Evolutionary conservation across 2,329 filamentous ascomycete genomes (phyloP).

Genomic region (Onygenales sp.): DNA sequence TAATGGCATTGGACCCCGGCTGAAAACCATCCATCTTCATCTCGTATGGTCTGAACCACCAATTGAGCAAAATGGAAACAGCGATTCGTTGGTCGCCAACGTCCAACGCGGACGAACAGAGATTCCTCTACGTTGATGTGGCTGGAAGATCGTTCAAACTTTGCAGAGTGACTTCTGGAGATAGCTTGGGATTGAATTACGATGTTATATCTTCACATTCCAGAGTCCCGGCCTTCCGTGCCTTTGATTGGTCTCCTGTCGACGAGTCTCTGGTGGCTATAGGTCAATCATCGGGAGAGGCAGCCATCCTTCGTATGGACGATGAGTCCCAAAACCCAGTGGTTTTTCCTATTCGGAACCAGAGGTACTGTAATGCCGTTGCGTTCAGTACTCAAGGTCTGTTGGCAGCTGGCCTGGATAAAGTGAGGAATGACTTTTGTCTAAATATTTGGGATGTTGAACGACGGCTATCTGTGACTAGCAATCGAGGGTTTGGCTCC

Average conservation of each 20-base stretch:
- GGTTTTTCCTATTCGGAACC: conserved; percentile 51
- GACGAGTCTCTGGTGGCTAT: conserved; percentile 51
- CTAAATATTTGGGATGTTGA: conserved; percentile 57
- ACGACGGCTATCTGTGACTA: conserved; percentile 31
- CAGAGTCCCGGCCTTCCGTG: conserved; percentile 51
- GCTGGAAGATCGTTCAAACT: conserved; percentile 49
- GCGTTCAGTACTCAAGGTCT: conserved; percentile 49
- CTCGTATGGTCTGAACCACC: background rate
- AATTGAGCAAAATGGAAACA: conserved; percentile 40
- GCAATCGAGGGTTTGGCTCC: conserved; percentile 20
- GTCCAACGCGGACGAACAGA: conserved; percentile 42
- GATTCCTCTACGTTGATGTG: conserved; percentile 55
- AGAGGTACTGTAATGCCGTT: conserved; percentile 56
- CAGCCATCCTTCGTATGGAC: conserved; percentile 48
- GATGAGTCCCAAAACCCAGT: conserved; percentile 37
- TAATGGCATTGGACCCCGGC: conserved; percentile 1
- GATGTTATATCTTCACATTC: conserved; percentile 44
- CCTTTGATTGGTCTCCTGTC: conserved; percentile 56
- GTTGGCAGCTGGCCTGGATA: conserved; percentile 53
- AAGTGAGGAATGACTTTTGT: conserved; percentile 55
- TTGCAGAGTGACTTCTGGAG: conserved; percentile 39
- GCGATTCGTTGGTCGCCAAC: conserved; percentile 56
- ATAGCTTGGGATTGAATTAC: conserved; percentile 37
- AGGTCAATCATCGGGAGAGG: conserved; percentile 53
- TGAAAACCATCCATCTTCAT: background rate